These are phyloP conservation scores for Tylopilus rubrobrunneus DNA, from an alignment of 768 basidiomycete genomes.

Conservation along the genomic window DNA sequence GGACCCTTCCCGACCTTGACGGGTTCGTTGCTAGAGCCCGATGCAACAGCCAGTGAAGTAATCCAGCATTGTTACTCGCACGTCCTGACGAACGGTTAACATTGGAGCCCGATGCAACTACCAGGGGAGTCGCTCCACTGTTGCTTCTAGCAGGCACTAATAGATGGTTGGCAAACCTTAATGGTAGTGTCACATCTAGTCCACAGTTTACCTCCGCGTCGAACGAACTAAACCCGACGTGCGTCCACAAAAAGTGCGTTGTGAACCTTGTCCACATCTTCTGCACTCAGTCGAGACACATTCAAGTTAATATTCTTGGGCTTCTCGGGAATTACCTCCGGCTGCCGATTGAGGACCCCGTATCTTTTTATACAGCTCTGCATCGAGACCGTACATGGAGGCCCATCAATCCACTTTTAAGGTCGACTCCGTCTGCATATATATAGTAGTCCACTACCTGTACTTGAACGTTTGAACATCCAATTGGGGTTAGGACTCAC, in stretches of 20 bases:
- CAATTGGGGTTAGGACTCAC: background rate
- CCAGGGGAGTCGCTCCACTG: too few species aligned
- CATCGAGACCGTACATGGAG: conserved; percentile 3
- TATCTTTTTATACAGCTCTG: background rate
- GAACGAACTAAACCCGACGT: background rate
- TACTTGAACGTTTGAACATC: background rate
- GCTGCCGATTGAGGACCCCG: background rate
- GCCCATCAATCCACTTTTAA: background rate
- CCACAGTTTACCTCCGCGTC: background rate
- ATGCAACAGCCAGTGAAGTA: too few species aligned
- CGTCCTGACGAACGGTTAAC: too few species aligned
- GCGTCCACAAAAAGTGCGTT: conserved; percentile 4
- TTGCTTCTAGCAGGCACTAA: too few species aligned
- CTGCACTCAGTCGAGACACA: background rate
- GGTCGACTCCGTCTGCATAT: background rate
- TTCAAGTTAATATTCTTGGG: too few species aligned
- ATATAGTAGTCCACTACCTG: background rate
- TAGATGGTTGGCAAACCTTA: too few species aligned
- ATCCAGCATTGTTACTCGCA: too few species aligned
- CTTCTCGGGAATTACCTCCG: too few species aligned
- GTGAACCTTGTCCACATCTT: conserved; percentile 6
- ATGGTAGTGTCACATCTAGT: too few species aligned
- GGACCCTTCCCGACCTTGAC: too few species aligned
- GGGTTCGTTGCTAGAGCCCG: too few species aligned
- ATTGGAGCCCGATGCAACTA: too few species aligned